phyloP scores from a whole-genome alignment of 2,329 filamentous ascomycete species.

The Phyllosticta citrichinensis region DNA sequence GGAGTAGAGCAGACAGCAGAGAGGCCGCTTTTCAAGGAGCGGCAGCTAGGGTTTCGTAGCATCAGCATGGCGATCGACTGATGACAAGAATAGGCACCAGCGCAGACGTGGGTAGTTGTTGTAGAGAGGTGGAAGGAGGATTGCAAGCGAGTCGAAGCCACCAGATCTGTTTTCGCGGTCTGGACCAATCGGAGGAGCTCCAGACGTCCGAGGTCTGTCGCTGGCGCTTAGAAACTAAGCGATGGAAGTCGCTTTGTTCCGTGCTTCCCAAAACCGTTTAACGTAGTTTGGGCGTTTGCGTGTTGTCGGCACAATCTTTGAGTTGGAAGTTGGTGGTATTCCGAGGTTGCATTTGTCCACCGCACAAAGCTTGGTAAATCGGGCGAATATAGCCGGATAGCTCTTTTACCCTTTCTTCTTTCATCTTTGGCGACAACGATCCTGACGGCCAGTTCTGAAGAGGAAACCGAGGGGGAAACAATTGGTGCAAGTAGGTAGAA shows the following conservation, averaged over 20 bases:
- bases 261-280: not conserved
- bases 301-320: not conserved
- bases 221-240: not conserved
- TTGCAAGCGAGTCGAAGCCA: not conserved
- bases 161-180: not conserved
- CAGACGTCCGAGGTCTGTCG: not conserved
- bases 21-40: not conserved
- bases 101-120: not conserved
- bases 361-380: not conserved
- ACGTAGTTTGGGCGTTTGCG: not conserved
- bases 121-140: not conserved
- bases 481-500: too few relatives aligned
- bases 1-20: too few relatives aligned
- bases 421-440: too few relatives aligned
- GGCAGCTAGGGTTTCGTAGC: not conserved
- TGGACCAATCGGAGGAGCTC: not conserved
- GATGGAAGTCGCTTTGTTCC: not conserved
- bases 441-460: too few relatives aligned
- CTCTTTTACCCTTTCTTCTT: not conserved
- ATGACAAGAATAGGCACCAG: not conserved
- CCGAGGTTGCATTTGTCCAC: not conserved
- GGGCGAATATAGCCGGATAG: not conserved
- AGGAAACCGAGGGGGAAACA: too few relatives aligned
- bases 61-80: not conserved
- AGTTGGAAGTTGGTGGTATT: not conserved